Base-by-base conservation (phyloP, 441 rosid genomes). In the Jatropha podagrica region DNA sequence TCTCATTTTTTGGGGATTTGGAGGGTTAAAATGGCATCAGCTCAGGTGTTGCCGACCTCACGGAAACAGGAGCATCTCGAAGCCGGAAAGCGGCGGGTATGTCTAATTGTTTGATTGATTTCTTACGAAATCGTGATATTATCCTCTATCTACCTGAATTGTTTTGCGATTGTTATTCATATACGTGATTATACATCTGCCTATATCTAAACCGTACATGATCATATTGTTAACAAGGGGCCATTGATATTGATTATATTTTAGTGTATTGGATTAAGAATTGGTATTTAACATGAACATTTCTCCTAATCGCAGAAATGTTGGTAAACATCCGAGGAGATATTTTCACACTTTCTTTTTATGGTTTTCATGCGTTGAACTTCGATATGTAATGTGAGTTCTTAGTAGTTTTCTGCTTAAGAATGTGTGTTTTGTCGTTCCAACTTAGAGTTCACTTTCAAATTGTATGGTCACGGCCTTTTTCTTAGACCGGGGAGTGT, bases 11-110 rank as follows among this genome's bases (percentile, higher is more conserved):
- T 72, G 70, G 71, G 74, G 65, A 40, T 84, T 79, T 61, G 78
- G 68, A 44, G 76, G 72, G 73, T 76, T 67, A 23, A 42, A 81
- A 96, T 96, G 98, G 97, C 98, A 63, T 92, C 98, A 72, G 97
- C 94, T 79, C 96, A 88, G 90, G 95, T 89, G 78, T 81, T 91
- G 83, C 89, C 92, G 44, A 83, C 81, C 74, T 86, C 92, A 4
- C 90, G 92, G 69, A 91, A 91, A 80, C 97, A 91, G 79, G 97
- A 88, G 82, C 97, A 84, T 87, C 88, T 91, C 73, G 91, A 92
- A 81, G 98, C 98, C 80, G 99, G 98, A 69, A 95, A 94, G 73
- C 92, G 97, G 59, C 92, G 94, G 98, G 99, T 94, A 84, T 52
- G 66, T 71, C 64, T 75, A 2, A n/a, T 62, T 55, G 7, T 46